Evolutionary conservation across 2,329 filamentous ascomycete species (phyloP), one percentile per base, ranked within the genome.

Genomic region (Fusarium kyushuense): DNA sequence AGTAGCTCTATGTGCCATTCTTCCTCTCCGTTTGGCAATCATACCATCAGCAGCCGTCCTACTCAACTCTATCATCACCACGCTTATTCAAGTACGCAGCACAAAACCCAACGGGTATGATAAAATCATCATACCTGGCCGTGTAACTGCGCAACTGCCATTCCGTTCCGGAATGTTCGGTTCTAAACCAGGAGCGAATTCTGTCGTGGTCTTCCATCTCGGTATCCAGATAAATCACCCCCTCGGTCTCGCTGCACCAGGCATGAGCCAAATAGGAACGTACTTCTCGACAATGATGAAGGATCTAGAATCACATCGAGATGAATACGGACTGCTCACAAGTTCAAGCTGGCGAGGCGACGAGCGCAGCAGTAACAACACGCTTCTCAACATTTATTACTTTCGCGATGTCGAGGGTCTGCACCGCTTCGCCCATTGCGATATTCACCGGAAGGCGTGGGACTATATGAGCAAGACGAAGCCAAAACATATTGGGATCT

Each of bases 361-460:
- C 14, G 77, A 80, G 25, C 76, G 79, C 33, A 63, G 66, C 4
- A 79, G 79, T 16, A 77, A 80, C 54, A 82, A 81, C 63, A 80
- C 82, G 10, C 67, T 85, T 59, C 65, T 84, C 61, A 69, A 71
- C 4, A 77, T 85, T 33, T 81, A 80, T 70, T 88, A 87, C 78
- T 89, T 88, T 75, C 78, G 79, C 35, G 77, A 79, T 55, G 58
- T 83, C 17, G 83, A 83, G 40, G 80, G 80, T 16, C 71, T 89
- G 17, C 81, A 88, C 71, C 75, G 74, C 17, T 89, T 86, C 65
- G 86, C 86, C 2, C 82, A 86, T 52, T 79, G 79, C 45, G 71
- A 78, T 9, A 56, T 82, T 11, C 87, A 89, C 70, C 79, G 81
- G 14, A 73, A 79, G 36, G 81, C 75, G 1, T 86, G 84, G 85